Percentiles rank a stretch among this genome's conserved stretches.
Conservation (phyloP, 805 yeast species). For the Maudiozyma turicensis region DNA sequence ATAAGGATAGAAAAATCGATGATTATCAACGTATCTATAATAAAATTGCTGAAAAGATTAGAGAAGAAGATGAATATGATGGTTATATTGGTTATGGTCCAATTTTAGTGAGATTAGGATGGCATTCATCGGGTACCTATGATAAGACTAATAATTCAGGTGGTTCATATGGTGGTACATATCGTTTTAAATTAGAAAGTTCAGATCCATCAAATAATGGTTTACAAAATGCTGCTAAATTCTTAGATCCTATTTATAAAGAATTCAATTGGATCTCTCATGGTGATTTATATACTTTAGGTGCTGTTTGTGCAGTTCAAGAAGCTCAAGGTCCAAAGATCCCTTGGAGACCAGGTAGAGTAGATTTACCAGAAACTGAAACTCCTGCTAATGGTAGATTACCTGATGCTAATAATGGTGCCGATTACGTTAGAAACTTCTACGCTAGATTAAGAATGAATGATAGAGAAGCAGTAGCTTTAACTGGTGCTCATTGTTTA, state of each 20-base stretch:
- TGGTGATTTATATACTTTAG: slow-evolving; percentile 74
- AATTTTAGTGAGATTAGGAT: slow-evolving; percentile 65
- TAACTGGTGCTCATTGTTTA: slow-evolving; percentile 67
- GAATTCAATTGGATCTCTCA: slow-evolving; percentile 61
- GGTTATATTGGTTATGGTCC: slow-evolving; percentile 69
- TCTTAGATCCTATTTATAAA: slow-evolving; percentile 43
- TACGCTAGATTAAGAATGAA: slow-evolving; percentile 58
- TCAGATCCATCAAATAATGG: slow-evolving; percentile 57
- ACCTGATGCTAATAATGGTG: slow-evolving; percentile 63
- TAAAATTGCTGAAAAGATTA: slow-evolving; percentile 57
- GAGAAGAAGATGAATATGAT: slow-evolving; percentile 50
- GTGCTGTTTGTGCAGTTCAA: slow-evolving; percentile 71
- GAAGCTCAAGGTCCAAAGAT: slow-evolving; percentile 70
- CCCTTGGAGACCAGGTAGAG: slow-evolving; percentile 77
- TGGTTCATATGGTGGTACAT: slow-evolving; percentile 67
- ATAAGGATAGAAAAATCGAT: slow-evolving; percentile 25
- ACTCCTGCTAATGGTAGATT: slow-evolving; percentile 61
- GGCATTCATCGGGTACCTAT: slow-evolving; percentile 85
- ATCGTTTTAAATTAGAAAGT: slow-evolving; percentile 42
- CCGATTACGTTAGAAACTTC: slow-evolving; percentile 52
- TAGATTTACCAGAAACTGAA: slow-evolving; percentile 40
- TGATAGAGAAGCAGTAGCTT: slow-evolving; percentile 64
- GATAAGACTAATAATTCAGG: slow-evolving; percentile 49
- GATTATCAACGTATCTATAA: slow-evolving; percentile 62
- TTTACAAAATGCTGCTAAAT: slow-evolving; percentile 45